Conservation (phyloP, 257 asterid species). For the Przewalskia tangutica region DNA sequence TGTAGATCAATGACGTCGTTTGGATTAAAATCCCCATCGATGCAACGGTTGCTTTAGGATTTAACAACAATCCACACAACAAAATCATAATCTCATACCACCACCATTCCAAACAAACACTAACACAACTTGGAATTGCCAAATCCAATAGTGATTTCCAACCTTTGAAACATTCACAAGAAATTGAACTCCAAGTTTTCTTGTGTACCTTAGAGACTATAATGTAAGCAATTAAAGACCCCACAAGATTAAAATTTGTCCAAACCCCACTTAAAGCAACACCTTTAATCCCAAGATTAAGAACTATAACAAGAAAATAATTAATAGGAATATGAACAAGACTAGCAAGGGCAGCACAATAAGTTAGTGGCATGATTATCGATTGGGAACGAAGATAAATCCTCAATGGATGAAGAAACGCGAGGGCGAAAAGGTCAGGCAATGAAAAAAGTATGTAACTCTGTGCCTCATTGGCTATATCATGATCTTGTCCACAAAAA, state of each 20-base stretch:
- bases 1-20: slow-evolving; percentile 45
- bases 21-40: slow-evolving; percentile 61
- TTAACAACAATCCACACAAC: slow-evolving; percentile 33
- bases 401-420: slow-evolving; percentile 43
- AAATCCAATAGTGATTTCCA: slow-evolving; percentile 29
- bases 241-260: slow-evolving; percentile 46
- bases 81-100: slow-evolving; percentile 60
- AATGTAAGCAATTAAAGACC: slow-evolving; percentile 24
- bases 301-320: slow-evolving; percentile 31
- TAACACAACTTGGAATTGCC: slow-evolving; percentile 48
- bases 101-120: slow-evolving; percentile 65
- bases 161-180: slow-evolving; percentile 22
- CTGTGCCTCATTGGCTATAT: slow-evolving; percentile 34
- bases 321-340: slow-evolving; percentile 38
- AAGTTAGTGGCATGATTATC: slow-evolving; percentile 40
- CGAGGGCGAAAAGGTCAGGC: slow-evolving; percentile 34
- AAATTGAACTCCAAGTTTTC: slow-evolving; percentile 33
- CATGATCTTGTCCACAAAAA: slow-evolving; percentile 32
- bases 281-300: slow-evolving; percentile 39
- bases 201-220: slow-evolving; percentile 19
- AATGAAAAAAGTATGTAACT: slow-evolving; percentile 29
- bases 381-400: slow-evolving; percentile 46
- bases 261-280: slow-evolving; percentile 46
- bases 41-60: slow-evolving; percentile 47
- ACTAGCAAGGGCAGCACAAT: slow-evolving; percentile 29